These are phyloP conservation scores for Eragrostis nindensis DNA, from an alignment of 176 grass and related monocot genomes.

Conservation along the genomic window DNA sequence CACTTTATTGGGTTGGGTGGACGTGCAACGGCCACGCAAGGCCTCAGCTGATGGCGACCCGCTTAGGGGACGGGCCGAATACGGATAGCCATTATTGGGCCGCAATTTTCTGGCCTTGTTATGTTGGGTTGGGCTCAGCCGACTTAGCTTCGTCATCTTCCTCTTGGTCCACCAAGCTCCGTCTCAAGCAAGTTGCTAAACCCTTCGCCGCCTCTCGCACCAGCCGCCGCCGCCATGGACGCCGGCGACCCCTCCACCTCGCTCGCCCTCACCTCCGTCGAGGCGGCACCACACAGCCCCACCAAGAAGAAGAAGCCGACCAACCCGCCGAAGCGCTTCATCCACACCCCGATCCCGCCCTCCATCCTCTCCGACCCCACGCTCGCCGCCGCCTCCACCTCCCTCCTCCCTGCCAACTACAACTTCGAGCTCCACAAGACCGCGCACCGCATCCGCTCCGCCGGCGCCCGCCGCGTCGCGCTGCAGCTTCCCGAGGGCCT, in stretches of 20 bases:
- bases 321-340: constrained; percentile 72
- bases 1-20: constrained; percentile 7
- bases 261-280: constrained; percentile 30
- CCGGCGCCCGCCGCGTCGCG: constrained; percentile 60
- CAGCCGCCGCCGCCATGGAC: constrained; percentile 53
- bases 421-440: constrained; percentile 95
- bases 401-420: constrained; percentile 73
- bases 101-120: background rate
- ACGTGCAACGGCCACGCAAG: background rate
- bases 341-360: constrained; percentile 77
- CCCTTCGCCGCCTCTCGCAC: constrained; percentile 35
- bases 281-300: background rate
- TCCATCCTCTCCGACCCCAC: constrained; percentile 79
- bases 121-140: background rate
- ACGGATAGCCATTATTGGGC: background rate
- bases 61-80: background rate
- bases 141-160: background rate
- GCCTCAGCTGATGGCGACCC: background rate
- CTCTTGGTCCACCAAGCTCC: background rate
- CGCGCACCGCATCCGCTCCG: constrained; percentile 72
- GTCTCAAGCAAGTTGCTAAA: background rate
- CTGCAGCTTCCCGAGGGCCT: constrained; percentile 94
- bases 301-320: constrained; percentile 39
- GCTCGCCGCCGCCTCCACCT: constrained; percentile 65
- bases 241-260: constrained; percentile 45